Percentiles rank a stretch among this genome's conserved stretches.
Evolutionary conservation across 2,329 filamentous ascomycete species (phyloP).

Genomic region (Epichloe coenophiala): DNA sequence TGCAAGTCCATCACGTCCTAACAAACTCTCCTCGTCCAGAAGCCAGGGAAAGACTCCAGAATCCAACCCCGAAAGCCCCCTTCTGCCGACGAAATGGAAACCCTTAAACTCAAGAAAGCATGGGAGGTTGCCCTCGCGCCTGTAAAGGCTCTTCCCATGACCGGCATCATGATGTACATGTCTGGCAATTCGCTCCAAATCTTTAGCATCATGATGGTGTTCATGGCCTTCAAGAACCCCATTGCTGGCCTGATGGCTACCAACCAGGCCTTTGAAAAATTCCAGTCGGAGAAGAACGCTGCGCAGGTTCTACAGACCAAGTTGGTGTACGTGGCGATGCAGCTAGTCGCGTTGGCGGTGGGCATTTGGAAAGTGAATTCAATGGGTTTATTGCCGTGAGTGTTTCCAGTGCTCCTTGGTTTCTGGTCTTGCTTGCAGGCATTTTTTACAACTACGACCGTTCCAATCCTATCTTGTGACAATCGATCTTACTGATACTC

Average conservation of each 20-base stretch:
- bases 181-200: conserved; percentile 96
- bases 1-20: background rate
- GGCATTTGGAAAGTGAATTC: conserved; percentile 94
- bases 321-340: conserved; percentile 75
- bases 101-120: conserved; percentile 92
- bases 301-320: conserved; percentile 70
- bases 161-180: conserved; percentile 99
- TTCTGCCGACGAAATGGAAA: conserved; percentile 78
- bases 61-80: conserved; percentile 48
- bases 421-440: background rate
- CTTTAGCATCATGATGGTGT: conserved; percentile 99
- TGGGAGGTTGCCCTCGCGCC: conserved; percentile 95
- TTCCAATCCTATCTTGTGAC: background rate
- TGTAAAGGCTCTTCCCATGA: conserved; percentile 93
- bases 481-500: background rate
- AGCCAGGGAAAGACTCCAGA: conserved; percentile 38
- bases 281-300: conserved; percentile 70
- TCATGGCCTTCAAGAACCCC: conserved; percentile 97
- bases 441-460: background rate
- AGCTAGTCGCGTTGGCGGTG: conserved; percentile 67
- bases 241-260: conserved; percentile 72
- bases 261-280: conserved; percentile 78
- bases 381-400: conserved; percentile 88
- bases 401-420: conserved; percentile 11
- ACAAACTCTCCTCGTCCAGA: conserved; percentile 19